Evolutionary conservation across 2,329 filamentous ascomycete genomes (phyloP).

Genomic region (Diplodia mutila): DNA sequence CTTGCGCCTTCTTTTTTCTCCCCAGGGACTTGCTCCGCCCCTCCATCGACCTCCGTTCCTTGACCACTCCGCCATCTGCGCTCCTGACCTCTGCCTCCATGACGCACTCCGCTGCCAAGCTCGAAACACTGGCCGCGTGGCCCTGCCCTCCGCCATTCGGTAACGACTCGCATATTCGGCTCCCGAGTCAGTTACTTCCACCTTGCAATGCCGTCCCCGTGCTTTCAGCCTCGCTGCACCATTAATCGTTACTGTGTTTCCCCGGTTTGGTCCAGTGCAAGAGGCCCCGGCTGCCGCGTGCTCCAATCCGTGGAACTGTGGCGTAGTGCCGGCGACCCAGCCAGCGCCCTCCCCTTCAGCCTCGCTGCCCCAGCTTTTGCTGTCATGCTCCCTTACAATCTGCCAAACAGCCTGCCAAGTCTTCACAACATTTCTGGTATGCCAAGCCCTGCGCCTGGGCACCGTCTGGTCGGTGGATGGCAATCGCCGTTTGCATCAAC

Average conservation of each 20-base stretch:
- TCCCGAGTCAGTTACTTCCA: constrained; percentile 4
- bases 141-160: background rate
- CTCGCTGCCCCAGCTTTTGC: background rate
- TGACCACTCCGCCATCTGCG: background rate
- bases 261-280: background rate
- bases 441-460: constrained; percentile 13
- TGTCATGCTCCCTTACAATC: background rate
- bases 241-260: background rate
- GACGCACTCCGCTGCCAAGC: background rate
- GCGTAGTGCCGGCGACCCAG: background rate
- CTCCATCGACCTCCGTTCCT: too few species aligned
- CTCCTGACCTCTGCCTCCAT: background rate
- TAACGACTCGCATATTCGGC: background rate
- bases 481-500: background rate
- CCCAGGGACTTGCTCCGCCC: background rate
- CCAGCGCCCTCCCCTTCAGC: background rate
- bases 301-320: background rate
- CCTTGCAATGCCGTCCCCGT: background rate
- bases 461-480: background rate
- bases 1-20: background rate
- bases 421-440: background rate
- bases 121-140: constrained; percentile 7
- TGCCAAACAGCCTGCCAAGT: background rate
- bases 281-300: background rate
- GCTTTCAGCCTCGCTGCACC: background rate